Base-by-base conservation (phyloP, 2,329 filamentous ascomycete species). In the Alternaria sp. region DNA sequence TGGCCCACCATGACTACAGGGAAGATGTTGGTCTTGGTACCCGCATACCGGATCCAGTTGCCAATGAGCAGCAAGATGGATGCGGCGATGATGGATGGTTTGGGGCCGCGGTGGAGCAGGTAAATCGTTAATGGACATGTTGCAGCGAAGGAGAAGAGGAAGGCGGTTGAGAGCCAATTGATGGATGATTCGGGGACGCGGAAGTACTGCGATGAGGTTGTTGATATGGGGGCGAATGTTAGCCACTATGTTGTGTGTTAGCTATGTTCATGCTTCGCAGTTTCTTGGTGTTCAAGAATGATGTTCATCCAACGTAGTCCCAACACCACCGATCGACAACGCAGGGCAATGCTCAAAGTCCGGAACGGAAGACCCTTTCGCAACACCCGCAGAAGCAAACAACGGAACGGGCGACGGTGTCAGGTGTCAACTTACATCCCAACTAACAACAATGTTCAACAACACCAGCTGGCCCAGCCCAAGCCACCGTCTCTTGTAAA, bases 161-260 rank as follows among this genome's bases (percentile, higher is more conserved):
- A 97, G 43, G 86, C 90, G 0, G 91, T 98, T 74, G 91, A 93
- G 66, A 97, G 86, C 96, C 96, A 98, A 81, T 98, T 98, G 81
- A 98, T 91, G 30, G 88, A 87, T 15, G 88, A 89, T 74, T 94
- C 89, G 32, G 85, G 86, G 12, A 94, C 92, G 55, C 83, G 70
- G 77, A 96, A 98, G 83, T 93, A 97, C 23, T 84, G 71, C 0
- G 93, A 89, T 1, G 93, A 87, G 21, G 90, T 88, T 32, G 87
- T 87, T 2, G 93, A 93, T 30, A 97, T 90, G 44, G 95, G 91
- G 2, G 94, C 91, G 80, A 93, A 97, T 7, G 93, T 96, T 71
- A 98, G 87, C 95, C 95, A 98, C 92, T 93, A 69, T 12, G 15
- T 13, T 5, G 1, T 17, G 11, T 49, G 36, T 63, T 21, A 50